Percentiles rank a stretch among this genome's conserved stretches.
Conservation (phyloP, 148 eudicot genomes). For the Diospyros lotus region DNA sequence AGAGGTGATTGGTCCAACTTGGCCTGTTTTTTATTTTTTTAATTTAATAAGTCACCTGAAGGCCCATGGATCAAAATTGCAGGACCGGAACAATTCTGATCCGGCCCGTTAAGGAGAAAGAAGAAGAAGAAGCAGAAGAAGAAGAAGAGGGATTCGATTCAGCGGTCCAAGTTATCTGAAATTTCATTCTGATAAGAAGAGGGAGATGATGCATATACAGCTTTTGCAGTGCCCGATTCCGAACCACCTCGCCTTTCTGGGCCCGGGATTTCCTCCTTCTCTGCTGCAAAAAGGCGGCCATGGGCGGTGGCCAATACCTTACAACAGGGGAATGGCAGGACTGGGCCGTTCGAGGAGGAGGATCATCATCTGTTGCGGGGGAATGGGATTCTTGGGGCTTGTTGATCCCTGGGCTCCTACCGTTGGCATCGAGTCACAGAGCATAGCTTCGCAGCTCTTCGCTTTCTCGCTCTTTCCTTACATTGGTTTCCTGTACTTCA, state of each 20-base stretch:
- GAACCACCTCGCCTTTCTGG: conserved; percentile 14
- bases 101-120: too few relatives aligned
- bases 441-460: conserved; percentile 94
- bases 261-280: conserved; percentile 1
- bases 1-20: too few relatives aligned
- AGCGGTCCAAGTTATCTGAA: neutral
- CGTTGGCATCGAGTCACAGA: conserved; percentile 57
- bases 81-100: too few relatives aligned
- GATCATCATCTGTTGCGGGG: conserved; percentile 33
- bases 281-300: conserved; percentile 13
- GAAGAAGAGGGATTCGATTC: neutral
- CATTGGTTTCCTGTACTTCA: conserved; percentile 83
- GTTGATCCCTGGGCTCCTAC: conserved; percentile 97
- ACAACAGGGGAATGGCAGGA: conserved; percentile 4
- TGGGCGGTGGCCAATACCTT: conserved; percentile 5
- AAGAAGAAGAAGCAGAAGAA: neutral
- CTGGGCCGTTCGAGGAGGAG: conserved; percentile 10
- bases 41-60: too few relatives aligned
- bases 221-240: neutral
- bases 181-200: too few relatives aligned
- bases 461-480: conserved; percentile 93
- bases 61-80: too few relatives aligned
- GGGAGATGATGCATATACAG: too few relatives aligned
- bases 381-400: conserved; percentile 34
- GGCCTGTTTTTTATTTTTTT: too few relatives aligned